A percentile compares a stretch with the other conserved stretches of the same genome.
Evolutionary conservation across 2,329 filamentous ascomycete genomes (phyloP).

Genomic region (Dothideomycetes sp.): DNA sequence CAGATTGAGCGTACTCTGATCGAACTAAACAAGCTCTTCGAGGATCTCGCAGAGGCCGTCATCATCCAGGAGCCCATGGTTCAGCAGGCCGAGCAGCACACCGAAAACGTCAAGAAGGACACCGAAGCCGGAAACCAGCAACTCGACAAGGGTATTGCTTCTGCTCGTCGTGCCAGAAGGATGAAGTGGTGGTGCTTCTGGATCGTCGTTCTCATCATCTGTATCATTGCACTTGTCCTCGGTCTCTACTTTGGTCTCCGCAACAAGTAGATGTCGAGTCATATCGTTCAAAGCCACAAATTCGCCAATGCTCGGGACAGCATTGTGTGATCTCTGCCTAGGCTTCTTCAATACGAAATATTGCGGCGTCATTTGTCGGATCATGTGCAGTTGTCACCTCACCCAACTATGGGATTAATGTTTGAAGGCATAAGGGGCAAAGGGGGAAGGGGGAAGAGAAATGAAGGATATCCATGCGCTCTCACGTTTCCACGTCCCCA

Average conservation of each 20-base stretch:
- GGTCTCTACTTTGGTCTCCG: constrained; percentile 37
- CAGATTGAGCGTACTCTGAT: constrained; percentile 65
- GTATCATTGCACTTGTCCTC: constrained; percentile 38
- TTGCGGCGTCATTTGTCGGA: no score
- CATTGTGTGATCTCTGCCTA: no score
- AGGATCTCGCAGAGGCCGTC: constrained; percentile 63
- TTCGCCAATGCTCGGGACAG: no score
- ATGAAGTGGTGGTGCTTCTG: constrained; percentile 74
- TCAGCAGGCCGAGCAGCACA: constrained; percentile 51
- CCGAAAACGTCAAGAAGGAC: constrained; percentile 53
- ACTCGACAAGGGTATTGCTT: constrained; percentile 55
- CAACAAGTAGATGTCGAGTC: background rate
- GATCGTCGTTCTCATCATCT: constrained; percentile 38
- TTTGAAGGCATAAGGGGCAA: no score
- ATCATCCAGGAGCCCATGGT: constrained; percentile 60
- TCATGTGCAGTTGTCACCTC: no score
- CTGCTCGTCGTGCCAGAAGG: constrained; percentile 56
- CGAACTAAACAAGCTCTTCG: constrained; percentile 60
- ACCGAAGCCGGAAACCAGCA: constrained; percentile 59
- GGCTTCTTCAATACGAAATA: no score
- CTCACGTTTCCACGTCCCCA: no score
- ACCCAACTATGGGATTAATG: no score
- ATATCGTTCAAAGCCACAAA: background rate
- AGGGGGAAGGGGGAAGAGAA: no score
- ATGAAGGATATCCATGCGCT: no score